A percentile compares a stretch with the other conserved stretches of the same genome.
Conservation (phyloP, 148 eudicot species). For the Pharnaceum exiguum region DNA sequence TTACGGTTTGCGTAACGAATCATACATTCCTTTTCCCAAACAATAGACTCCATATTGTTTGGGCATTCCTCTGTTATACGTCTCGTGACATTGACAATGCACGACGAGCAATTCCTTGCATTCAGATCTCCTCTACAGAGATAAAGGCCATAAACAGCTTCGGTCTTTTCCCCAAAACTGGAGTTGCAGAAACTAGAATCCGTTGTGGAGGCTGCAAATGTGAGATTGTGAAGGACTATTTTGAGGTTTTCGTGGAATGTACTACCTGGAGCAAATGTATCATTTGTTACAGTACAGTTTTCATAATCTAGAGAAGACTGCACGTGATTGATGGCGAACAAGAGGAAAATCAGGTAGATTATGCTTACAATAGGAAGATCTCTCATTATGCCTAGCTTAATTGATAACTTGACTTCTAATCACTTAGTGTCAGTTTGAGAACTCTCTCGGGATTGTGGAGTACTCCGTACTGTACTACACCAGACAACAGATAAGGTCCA, state of each 20-base stretch:
- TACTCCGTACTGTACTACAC: too few species aligned
- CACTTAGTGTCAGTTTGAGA: too few species aligned
- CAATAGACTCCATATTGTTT: background rate
- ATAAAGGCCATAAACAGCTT: slow-evolving; percentile 9
- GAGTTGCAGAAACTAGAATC: background rate
- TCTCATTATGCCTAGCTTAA: too few species aligned
- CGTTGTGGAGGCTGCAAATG: background rate
- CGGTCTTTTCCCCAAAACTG: background rate
- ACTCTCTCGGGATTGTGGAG: too few species aligned
- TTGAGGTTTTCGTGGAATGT: slow-evolving; percentile 6
- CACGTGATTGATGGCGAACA: too few species aligned
- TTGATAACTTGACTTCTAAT: too few species aligned
- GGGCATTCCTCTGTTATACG: slow-evolving; percentile 1
- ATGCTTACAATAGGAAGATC: too few species aligned
- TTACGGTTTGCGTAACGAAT: slow-evolving; percentile 9
- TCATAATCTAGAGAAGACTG: too few species aligned
- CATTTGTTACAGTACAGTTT: too few species aligned
- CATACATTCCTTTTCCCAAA: slow-evolving; percentile 18
- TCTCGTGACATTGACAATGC: background rate
- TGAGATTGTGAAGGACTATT: background rate
- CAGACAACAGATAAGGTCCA: too few species aligned
- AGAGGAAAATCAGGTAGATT: too few species aligned
- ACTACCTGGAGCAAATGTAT: too few species aligned
- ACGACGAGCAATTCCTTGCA: slow-evolving; percentile 7
- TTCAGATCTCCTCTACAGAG: slow-evolving; percentile 15